Conservation (phyloP, 2,329 filamentous ascomycete species). For the Basipetospora chlamydospora region DNA sequence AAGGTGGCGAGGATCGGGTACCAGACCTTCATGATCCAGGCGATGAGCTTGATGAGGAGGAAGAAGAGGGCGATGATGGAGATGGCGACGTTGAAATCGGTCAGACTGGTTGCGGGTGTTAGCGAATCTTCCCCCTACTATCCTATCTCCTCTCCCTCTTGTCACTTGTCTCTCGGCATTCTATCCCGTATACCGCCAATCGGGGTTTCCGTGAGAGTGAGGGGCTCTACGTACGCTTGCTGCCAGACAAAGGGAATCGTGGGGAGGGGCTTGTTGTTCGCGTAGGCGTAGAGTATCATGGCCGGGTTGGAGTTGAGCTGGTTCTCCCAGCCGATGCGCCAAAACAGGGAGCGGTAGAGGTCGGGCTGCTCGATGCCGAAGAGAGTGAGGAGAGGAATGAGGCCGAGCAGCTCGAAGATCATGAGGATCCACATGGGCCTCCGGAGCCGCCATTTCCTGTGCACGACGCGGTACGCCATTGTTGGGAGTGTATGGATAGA, state of each 20-base stretch:
- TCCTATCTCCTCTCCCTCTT: no score
- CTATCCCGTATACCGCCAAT: no score
- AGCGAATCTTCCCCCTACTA: no score
- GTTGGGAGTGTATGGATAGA: no score
- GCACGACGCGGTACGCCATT: slow-evolving; percentile 37
- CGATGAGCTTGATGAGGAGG: slow-evolving; percentile 54
- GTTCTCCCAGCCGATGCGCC: slow-evolving; percentile 56
- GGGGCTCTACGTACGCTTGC: slow-evolving; percentile 32
- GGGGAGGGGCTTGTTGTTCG: slow-evolving; percentile 51
- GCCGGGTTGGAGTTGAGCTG: slow-evolving; percentile 62
- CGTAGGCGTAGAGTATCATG: slow-evolving; percentile 56
- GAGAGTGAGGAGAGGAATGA: slow-evolving; percentile 51
- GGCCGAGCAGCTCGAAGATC: slow-evolving; percentile 48
- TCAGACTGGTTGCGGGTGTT: slow-evolving; percentile 36
- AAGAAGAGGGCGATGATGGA: slow-evolving; percentile 65
- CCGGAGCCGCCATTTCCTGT: slow-evolving; percentile 42
- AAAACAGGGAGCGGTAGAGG: slow-evolving; percentile 56
- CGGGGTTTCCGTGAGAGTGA: neutral
- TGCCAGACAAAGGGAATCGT: slow-evolving; percentile 59
- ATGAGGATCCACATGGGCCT: slow-evolving; percentile 49
- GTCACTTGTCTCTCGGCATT: no score
- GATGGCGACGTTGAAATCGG: slow-evolving; percentile 62
- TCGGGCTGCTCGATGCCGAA: slow-evolving; percentile 62
- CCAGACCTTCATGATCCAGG: slow-evolving; percentile 57
- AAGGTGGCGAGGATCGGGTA: slow-evolving; percentile 48